These are phyloP conservation scores for Macroventuria anomochaeta DNA, from an alignment of 2,329 filamentous ascomycete species.

Conservation along the genomic window DNA sequence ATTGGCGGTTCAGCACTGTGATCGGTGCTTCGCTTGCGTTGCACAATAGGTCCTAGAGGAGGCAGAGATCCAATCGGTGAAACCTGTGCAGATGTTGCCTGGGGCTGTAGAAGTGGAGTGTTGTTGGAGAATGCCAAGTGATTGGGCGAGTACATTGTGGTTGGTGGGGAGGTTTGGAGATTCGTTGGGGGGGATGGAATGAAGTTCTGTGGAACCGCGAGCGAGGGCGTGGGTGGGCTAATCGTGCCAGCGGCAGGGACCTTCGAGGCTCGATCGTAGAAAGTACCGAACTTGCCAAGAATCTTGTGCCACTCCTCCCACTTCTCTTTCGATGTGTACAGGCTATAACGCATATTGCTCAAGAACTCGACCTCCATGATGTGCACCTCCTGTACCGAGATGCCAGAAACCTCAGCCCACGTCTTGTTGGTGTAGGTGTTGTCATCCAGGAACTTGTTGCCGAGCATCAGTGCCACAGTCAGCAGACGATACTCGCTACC, in stretches of 20 bases:
- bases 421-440: conserved; percentile 99
- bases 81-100: conserved; percentile 51
- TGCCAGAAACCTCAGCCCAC: conserved; percentile 96
- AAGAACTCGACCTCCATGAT: conserved; percentile 99
- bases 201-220: conserved; percentile 53
- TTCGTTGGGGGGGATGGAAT: conserved; percentile 59
- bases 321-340: conserved; percentile 83
- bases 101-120: conserved; percentile 49
- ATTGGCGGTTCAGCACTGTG: conserved; percentile 61
- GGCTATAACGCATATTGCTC: conserved; percentile 95
- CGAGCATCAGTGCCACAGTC: conserved; percentile 95
- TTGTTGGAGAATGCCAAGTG: conserved; percentile 51
- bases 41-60: conserved; percentile 47
- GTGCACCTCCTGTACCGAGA: conserved; percentile 92
- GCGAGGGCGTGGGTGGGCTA: conserved; percentile 45
- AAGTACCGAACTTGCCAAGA: conserved; percentile 80
- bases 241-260: conserved; percentile 51
- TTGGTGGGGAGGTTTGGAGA: conserved; percentile 59
- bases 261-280: conserved; percentile 73
- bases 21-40: conserved; percentile 66
- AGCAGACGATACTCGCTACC: conserved; percentile 93
- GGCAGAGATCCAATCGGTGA: conserved; percentile 54
- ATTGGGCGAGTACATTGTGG: conserved; percentile 51
- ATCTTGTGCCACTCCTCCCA: conserved; percentile 89
- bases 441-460: conserved; percentile 98